Evolutionary conservation across 2,329 filamentous ascomycete species (phyloP).

Genomic region (Trichoderma pleuroti): DNA sequence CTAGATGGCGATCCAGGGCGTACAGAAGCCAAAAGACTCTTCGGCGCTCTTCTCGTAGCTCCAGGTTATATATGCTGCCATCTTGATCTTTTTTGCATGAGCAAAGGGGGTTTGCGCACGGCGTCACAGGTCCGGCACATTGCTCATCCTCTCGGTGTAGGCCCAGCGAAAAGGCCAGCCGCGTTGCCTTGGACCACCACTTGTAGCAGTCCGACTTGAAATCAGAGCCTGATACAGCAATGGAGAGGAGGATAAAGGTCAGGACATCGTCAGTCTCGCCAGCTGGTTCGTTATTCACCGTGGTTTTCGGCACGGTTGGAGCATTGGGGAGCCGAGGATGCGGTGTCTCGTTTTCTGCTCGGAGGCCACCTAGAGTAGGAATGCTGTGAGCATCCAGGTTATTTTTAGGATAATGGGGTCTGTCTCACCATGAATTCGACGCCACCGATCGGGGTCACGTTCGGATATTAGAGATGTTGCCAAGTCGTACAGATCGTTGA

Average conservation of each 20-base stretch:
- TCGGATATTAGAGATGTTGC: constrained; percentile 34
- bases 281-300: constrained; percentile 34
- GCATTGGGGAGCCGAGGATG: constrained; percentile 26
- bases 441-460: constrained; percentile 37
- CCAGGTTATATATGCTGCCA: constrained; percentile 30
- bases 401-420: background rate
- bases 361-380: constrained; percentile 30
- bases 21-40: constrained; percentile 49
- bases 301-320: constrained; percentile 29
- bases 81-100: constrained; percentile 31
- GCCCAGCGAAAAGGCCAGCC: constrained; percentile 37
- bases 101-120: constrained; percentile 33
- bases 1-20: constrained; percentile 45
- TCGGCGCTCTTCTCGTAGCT: constrained; percentile 45
- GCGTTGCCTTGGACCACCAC: constrained; percentile 45
- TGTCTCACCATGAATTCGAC: constrained; percentile 33
- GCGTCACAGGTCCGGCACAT: constrained; percentile 28
- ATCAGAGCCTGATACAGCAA: constrained; percentile 45
- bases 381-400: background rate
- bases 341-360: constrained; percentile 32
- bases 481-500: constrained; percentile 37
- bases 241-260: constrained; percentile 43
- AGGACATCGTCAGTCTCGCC: constrained; percentile 42
- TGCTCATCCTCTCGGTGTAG: constrained; percentile 39
- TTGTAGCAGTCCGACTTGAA: constrained; percentile 47